These are phyloP conservation scores for Amphirosellinia nigrospora DNA, from an alignment of 495 filamentous ascomycete genomes.

Conservation along the genomic window DNA sequence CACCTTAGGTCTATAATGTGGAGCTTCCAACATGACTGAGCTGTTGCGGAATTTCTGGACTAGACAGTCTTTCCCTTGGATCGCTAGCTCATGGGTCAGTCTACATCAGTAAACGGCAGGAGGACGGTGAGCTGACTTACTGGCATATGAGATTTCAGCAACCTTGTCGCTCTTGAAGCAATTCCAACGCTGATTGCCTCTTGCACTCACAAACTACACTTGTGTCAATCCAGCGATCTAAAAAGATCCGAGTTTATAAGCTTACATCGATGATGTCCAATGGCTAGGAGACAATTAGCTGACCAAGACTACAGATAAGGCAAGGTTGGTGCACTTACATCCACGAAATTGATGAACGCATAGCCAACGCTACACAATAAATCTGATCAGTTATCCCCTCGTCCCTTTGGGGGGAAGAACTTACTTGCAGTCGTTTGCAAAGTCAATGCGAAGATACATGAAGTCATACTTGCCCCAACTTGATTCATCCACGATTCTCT, in stretches of 20 bases:
- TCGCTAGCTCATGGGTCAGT: constrained; percentile 58
- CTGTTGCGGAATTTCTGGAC: constrained; percentile 96
- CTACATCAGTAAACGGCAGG: background rate
- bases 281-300: constrained; percentile 57
- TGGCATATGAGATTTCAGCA: constrained; percentile 92
- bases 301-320: background rate
- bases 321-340: constrained; percentile 38
- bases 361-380: constrained; percentile 79
- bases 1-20: constrained; percentile 85
- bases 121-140: constrained; percentile 56
- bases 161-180: constrained; percentile 83
- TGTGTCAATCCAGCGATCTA: constrained; percentile 39
- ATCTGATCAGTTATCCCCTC: constrained; percentile 41
- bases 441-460: constrained; percentile 93
- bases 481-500: constrained; percentile 77
- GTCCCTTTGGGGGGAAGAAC: constrained; percentile 35
- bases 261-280: constrained; percentile 75
- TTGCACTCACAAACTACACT: constrained; percentile 73
- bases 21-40: constrained; percentile 86
- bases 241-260: constrained; percentile 1
- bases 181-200: constrained; percentile 79
- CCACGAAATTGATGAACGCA: constrained; percentile 94
- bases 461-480: constrained; percentile 88
- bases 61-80: constrained; percentile 88
- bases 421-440: constrained; percentile 88